Evolutionary conservation across 257 asterid species (phyloP), one percentile per base, ranked within the genome.

Genomic region (Vinca minor): DNA sequence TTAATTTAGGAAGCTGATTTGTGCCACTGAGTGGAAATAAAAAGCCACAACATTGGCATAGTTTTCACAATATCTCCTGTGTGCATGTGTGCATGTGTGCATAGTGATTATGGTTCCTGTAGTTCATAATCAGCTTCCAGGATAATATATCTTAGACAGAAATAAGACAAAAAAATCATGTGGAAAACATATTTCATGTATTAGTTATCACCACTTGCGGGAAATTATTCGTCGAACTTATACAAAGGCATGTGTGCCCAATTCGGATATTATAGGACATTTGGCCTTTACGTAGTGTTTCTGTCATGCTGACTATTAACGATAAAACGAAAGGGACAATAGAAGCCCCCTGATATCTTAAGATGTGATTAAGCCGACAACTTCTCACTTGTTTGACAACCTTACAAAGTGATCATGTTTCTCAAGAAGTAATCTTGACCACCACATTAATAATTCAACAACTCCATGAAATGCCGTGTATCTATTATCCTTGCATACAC

Each of bases 1-100:
- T 61, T 84, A 64, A 56, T 88, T 47, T 88, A 77, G 95, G 96
- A 89, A 77, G 95, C 96, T 85, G 87, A 73, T 69, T 58, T 31
- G 65, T 53, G 71, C 83, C 86, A 74, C 75, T 60, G 47, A 21
- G 38, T 42, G 59, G 77, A 82, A 77, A 67, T 66, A 69, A 84
- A 69, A 75, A 73, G 79, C 87, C 78, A 74, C 63, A 50, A 31
- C 53, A 82, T 75, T 62, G 73, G 62, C 59, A 47, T 36, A 63
- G 15, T 23, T 34, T 35, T 44, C 34, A 25, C 13, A 45, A 45
- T 42, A 61, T 62, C 49, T 42, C 21, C 55, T 57, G 46, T 44
- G 81, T 79, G 76, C 71, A 5, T 8, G 71, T 73, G n/a, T n/a
- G n/a, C n/a, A n/a, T n/a, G n/a, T n/a, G 78, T 62, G 88, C 65